phyloP scores from a whole-genome alignment of 176 grass and related monocot genomes.

The Carex myosuroides region DNA sequence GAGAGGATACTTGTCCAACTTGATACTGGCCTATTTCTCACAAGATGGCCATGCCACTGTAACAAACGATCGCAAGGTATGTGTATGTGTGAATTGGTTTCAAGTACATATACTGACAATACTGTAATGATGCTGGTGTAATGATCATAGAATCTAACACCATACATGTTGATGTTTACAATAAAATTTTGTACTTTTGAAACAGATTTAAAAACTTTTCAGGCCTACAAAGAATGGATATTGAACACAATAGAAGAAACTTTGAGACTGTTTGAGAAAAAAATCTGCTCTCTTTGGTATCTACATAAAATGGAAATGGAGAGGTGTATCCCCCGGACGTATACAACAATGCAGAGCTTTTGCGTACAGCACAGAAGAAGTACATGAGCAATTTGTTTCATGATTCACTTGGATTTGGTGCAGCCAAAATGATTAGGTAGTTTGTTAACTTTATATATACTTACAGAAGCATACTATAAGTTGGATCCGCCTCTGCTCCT shows the following conservation, averaged over 20 bases:
- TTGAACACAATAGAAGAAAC: constrained; percentile 49
- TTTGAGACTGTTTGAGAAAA: constrained; percentile 56
- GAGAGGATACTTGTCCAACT: constrained; percentile 11
- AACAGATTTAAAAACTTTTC: not conserved
- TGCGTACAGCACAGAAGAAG: constrained; percentile 47
- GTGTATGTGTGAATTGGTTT: constrained; percentile 5
- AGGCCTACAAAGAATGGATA: constrained; percentile 80
- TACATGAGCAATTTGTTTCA: constrained; percentile 71
- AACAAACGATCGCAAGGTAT: constrained; percentile 63
- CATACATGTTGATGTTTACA: too few species aligned
- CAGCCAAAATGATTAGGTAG: constrained; percentile 82
- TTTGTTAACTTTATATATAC: too few species aligned
- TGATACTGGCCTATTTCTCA: constrained; percentile 79
- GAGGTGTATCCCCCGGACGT: constrained; percentile 58
- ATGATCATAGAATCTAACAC: too few species aligned
- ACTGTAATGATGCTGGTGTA: too few species aligned
- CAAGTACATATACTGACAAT: not conserved
- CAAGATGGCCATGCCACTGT: constrained; percentile 83
- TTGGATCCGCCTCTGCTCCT: too few species aligned
- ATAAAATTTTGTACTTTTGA: too few species aligned
- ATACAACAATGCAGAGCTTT: constrained; percentile 55
- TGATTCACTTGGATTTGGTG: constrained; percentile 28
- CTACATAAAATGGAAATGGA: constrained; percentile 66
- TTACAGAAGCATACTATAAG: too few species aligned
- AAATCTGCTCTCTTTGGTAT: constrained; percentile 73